A percentile compares a stretch with the other conserved stretches of the same genome.
Conservation (phyloP, 192 early-diverging fungal genomes). For the Coemansia reversa region DNA sequence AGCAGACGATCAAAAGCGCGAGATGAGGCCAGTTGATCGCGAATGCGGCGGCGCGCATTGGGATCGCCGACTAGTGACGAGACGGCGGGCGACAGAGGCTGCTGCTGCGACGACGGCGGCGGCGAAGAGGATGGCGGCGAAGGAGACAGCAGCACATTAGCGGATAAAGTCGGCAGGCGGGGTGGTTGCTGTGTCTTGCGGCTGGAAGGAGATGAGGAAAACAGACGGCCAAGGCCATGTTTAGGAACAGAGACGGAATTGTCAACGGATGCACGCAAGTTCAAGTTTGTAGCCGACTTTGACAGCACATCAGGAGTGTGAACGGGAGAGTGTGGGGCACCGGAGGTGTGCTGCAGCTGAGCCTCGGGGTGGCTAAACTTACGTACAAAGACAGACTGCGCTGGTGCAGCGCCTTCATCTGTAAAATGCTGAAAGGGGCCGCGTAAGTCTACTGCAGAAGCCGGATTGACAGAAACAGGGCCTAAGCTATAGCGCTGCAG, state of each 20-base stretch:
- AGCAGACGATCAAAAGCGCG: constrained; percentile 43
- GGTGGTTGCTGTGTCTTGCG: constrained; percentile 26
- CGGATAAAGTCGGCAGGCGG: background rate
- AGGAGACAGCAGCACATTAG: constrained; percentile 4
- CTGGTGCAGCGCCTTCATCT: background rate
- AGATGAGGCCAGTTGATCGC: constrained; percentile 47
- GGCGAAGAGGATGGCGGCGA: background rate
- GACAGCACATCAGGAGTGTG: constrained; percentile 34
- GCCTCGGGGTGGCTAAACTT: constrained; percentile 45
- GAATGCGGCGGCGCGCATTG: constrained; percentile 38
- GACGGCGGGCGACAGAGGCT: constrained; percentile 30
- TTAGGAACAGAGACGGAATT: constrained; percentile 11
- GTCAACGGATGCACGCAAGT: constrained; percentile 30
- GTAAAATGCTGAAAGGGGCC: too few relatives aligned
- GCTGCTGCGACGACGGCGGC: background rate
- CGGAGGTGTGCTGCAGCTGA: constrained; percentile 17
- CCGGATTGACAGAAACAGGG: background rate
- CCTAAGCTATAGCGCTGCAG: constrained; percentile 33
- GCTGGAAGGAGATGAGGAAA: constrained; percentile 21
- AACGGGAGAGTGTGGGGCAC: constrained; percentile 13
- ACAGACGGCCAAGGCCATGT: constrained; percentile 34
- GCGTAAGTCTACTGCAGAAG: too few relatives aligned
- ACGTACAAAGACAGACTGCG: constrained; percentile 19
- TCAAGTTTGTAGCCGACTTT: constrained; percentile 33
- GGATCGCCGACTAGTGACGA: constrained; percentile 42